Evolutionary conservation across 345 rosid genomes (phyloP).

Genomic region (Citrus glauca): DNA sequence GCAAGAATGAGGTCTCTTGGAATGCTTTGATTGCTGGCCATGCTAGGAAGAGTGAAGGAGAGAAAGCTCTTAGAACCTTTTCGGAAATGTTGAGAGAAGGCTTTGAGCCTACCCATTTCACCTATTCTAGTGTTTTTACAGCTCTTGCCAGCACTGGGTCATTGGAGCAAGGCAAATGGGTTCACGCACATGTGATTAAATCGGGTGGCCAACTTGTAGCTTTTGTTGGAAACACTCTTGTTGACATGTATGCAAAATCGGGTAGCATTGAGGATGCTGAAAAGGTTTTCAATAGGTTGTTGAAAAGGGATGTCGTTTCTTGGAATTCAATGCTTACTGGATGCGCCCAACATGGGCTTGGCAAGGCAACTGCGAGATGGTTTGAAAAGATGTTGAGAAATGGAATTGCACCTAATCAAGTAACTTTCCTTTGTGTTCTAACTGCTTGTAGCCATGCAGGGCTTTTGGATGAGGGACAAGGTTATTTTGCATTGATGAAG

Average conservation of each 20-base stretch:
- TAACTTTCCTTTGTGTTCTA: slow-evolving; percentile 56
- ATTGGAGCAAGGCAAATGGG: slow-evolving; percentile 73
- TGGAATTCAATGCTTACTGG: slow-evolving; percentile 61
- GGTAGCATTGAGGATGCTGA: slow-evolving; percentile 58
- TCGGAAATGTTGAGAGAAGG: slow-evolving; percentile 46
- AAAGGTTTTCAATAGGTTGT: slow-evolving; percentile 45
- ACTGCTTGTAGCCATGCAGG: slow-evolving; percentile 74
- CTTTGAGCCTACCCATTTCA: slow-evolving; percentile 45
- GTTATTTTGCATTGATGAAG: slow-evolving; percentile 48
- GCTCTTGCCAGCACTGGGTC: slow-evolving; percentile 53
- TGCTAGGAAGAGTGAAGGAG: slow-evolving; percentile 51
- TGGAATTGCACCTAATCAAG: slow-evolving; percentile 42
- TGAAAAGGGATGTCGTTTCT: slow-evolving; percentile 47
- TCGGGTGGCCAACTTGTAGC: slow-evolving; percentile 48
- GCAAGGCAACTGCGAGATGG: slow-evolving; percentile 35
- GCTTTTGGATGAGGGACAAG: slow-evolving; percentile 46
- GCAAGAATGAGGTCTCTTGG: slow-evolving; percentile 67
- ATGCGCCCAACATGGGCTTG: slow-evolving; percentile 52
- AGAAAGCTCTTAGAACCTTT: slow-evolving; percentile 41
- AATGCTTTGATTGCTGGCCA: slow-evolving; percentile 63
- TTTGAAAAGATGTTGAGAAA: slow-evolving; percentile 45
- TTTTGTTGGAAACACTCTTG: slow-evolving; percentile 57
- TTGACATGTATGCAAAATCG: slow-evolving; percentile 65
- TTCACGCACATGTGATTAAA: slow-evolving; percentile 56
- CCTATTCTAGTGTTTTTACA: slow-evolving; percentile 45